These are phyloP conservation scores for Talaromyces stipitatus DNA, from an alignment of 495 filamentous ascomycete species.

Conservation along the genomic window DNA sequence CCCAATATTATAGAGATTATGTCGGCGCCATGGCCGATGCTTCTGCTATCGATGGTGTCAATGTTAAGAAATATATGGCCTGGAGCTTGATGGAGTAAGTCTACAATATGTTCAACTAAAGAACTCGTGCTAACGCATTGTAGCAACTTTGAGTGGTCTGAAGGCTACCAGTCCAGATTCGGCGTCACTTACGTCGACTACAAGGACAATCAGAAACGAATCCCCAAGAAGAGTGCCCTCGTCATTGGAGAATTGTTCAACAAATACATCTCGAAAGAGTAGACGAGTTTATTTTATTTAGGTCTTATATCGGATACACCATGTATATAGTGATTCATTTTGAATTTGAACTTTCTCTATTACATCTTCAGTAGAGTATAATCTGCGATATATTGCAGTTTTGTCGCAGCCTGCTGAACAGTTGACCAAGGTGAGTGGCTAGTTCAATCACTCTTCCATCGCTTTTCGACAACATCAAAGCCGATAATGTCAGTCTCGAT, in stretches of 20 bases:
- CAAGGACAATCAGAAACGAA: slow-evolving; percentile 61
- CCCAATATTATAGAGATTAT: slow-evolving; percentile 68
- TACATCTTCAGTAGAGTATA: background rate
- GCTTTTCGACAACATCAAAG: slow-evolving; percentile 45
- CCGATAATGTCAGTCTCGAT: slow-evolving; percentile 58
- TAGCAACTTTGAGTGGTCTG: slow-evolving; percentile 56
- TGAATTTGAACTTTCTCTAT: background rate
- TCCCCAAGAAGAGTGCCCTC: slow-evolving; percentile 72
- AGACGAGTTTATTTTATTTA: background rate
- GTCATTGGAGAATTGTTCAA: slow-evolving; percentile 57
- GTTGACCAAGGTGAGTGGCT: background rate
- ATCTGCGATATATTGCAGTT: background rate
- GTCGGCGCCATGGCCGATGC: slow-evolving; percentile 64
- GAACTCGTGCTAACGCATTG: background rate
- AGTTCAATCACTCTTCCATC: slow-evolving; percentile 31
- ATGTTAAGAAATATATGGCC: slow-evolving; percentile 67
- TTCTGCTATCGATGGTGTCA: slow-evolving; percentile 56
- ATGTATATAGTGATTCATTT: background rate
- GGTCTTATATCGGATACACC: background rate
- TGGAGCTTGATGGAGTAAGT: slow-evolving; percentile 71
- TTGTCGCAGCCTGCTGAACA: background rate
- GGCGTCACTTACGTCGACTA: slow-evolving; percentile 76
- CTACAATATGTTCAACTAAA: background rate
- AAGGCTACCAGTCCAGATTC: slow-evolving; percentile 79
- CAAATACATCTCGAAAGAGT: slow-evolving; percentile 27